Percentiles rank a stretch among this genome's conserved stretches.
Evolutionary conservation across 305 asterid species (phyloP).

Genomic region (Fraxinus nigra): DNA sequence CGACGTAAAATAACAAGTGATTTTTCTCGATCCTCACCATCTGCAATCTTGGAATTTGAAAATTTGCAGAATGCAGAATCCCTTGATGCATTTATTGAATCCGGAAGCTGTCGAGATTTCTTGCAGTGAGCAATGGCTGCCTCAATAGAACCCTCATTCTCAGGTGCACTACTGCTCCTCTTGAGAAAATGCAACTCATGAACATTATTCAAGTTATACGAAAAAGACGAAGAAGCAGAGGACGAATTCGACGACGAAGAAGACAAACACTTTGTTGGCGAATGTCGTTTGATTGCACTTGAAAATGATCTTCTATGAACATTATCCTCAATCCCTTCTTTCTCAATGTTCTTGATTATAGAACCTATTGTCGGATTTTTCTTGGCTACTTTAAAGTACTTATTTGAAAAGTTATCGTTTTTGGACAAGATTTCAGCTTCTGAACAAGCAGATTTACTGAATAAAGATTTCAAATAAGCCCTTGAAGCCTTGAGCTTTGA

Average conservation of each 20-base stretch:
- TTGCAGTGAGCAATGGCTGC: constrained; percentile 96
- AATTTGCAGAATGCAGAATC: constrained; percentile 2
- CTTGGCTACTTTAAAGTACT: constrained; percentile 8
- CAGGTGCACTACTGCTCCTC: constrained; percentile 71
- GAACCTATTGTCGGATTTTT: constrained; percentile 28
- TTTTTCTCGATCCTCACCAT: constrained; percentile 25
- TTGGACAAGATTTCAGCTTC: constrained; percentile 20
- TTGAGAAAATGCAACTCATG: constrained; percentile 44
- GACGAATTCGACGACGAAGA: constrained; percentile 38
- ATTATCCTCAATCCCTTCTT: constrained; percentile 25
- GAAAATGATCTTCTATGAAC: constrained; percentile 73
- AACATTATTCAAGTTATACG: constrained; percentile 43
- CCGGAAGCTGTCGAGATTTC: constrained; percentile 48
- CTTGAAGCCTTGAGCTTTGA: constrained; percentile 63
- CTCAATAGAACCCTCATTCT: constrained; percentile 67
- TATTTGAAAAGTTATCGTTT: constrained; percentile 23
- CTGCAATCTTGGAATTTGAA: constrained; percentile 24
- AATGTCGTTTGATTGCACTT: constrained; percentile 61
- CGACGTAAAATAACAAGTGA: neutral
- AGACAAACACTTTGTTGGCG: constrained; percentile 48
- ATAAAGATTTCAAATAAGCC: constrained; percentile 51
- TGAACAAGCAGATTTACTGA: constrained; percentile 46
- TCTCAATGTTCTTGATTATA: constrained; percentile 41
- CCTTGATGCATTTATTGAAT: constrained; percentile 25
- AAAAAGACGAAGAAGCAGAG: constrained; percentile 46